A percentile compares a stretch with the other conserved stretches of the same genome.
These are phyloP conservation scores for Torrubiella hemipterigena DNA, from an alignment of 2,329 filamentous ascomycete genomes.

Conservation along the genomic window DNA sequence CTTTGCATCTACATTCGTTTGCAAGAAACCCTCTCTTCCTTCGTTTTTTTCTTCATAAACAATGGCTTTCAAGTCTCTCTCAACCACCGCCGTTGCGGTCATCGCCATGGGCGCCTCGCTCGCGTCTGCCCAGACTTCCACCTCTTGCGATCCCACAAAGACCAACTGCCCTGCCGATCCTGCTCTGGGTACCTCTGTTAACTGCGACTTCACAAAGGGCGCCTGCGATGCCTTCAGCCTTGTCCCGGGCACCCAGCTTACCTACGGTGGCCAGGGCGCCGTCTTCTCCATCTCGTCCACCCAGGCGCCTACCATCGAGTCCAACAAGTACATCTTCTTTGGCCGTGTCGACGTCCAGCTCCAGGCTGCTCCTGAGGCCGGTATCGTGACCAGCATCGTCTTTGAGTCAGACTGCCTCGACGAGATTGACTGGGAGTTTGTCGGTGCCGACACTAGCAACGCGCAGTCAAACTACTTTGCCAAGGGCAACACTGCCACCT, in stretches of 20 bases:
- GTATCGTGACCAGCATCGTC: constrained; percentile 83
- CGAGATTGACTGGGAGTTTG: constrained; percentile 95
- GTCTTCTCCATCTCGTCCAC: constrained; percentile 55
- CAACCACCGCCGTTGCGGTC: no score
- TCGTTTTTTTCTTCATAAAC: no score
- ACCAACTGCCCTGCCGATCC: constrained; percentile 66
- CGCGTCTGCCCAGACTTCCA: no score
- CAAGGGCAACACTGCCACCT: constrained; percentile 60
- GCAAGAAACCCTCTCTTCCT: no score
- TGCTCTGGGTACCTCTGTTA: constrained; percentile 52
- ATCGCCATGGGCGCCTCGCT: no score
- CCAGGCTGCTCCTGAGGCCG: constrained; percentile 66
- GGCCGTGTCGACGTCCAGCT: constrained; percentile 71
- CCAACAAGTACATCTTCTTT: constrained; percentile 92
- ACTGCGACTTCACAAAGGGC: constrained; percentile 69
- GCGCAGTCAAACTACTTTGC: constrained; percentile 84
- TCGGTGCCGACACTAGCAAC: constrained; percentile 61
- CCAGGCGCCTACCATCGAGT: constrained; percentile 61
- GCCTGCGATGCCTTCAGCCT: constrained; percentile 42
- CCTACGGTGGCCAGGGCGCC: constrained; percentile 31
- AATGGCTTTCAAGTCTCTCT: no score
- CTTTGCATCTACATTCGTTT: no score
- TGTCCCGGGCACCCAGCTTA: constrained; percentile 33
- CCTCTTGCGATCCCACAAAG: no score
- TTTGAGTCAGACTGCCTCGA: constrained; percentile 81